These are phyloP conservation scores for Aspergillus alliaceus DNA, from an alignment of 2,329 filamentous ascomycete genomes.

Conservation along the genomic window DNA sequence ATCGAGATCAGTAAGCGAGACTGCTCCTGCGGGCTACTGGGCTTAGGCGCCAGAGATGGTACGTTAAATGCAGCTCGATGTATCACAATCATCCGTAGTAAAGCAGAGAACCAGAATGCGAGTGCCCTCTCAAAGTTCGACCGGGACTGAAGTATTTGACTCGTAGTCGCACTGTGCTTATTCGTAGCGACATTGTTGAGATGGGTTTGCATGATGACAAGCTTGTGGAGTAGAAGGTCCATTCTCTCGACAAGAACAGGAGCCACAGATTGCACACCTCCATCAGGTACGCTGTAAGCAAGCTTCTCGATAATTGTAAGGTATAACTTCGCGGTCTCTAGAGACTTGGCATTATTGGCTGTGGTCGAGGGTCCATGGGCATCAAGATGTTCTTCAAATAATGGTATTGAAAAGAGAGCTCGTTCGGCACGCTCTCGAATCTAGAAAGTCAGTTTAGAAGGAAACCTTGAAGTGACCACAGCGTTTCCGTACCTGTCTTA, in stretches of 20 bases:
- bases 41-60: constrained; percentile 21
- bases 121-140: constrained; percentile 31
- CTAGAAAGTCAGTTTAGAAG: constrained; percentile 23
- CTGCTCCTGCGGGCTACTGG: constrained; percentile 33
- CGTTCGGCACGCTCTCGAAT: constrained; percentile 44
- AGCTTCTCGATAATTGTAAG: constrained; percentile 42
- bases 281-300: constrained; percentile 36
- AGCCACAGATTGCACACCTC: constrained; percentile 31
- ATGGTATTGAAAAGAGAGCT: constrained; percentile 37
- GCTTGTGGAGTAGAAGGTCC: constrained; percentile 39
- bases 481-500: constrained; percentile 30
- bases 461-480: constrained; percentile 6
- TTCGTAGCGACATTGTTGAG: constrained; percentile 19
- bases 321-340: constrained; percentile 37
- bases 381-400: constrained; percentile 26
- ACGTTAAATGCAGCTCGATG: constrained; percentile 39
- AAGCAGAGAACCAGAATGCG: constrained; percentile 42
- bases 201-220: constrained; percentile 30
- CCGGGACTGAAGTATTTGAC: constrained; percentile 16
- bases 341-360: constrained; percentile 16
- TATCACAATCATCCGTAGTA: constrained; percentile 42
- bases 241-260: constrained; percentile 42
- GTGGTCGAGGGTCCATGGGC: constrained; percentile 6
- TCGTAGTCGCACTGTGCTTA: constrained; percentile 10
- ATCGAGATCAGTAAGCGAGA: constrained; percentile 39